Evolutionary conservation across 75 land plant species (phyloP), one percentile per base, ranked within the genome.

Genomic region (Picea sitchensis): DNA sequence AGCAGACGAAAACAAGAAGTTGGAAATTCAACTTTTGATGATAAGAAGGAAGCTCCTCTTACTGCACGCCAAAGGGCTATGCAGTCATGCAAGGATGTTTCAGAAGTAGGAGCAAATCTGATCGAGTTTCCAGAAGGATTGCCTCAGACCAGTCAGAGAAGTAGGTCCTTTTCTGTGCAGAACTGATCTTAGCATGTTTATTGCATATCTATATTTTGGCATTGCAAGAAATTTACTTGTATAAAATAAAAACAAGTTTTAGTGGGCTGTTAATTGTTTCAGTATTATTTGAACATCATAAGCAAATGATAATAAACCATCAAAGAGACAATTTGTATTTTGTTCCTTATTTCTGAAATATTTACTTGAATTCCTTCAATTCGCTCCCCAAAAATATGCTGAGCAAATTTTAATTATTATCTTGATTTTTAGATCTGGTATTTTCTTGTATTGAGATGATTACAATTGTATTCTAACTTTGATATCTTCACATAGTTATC

Each of bases 61-160:
- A 95, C 93, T 23, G 91, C 93, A 20, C 93, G 99, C 23, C 99
- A 86, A 64, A 80, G 95, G 18, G 90, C 99, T 17, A 82, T 94
- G 81, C 90, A 88, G 74, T 77, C 90, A n/a, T 81, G 86, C 75
- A 91, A 82, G 78, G 94, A 90, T 65, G 88, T 63, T 26, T 36
- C 88, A 26, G 86, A 86, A 23, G 63, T 79, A 26, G 83, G 65
- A 47, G 79, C 79, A 21, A 82, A 77, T 84, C 23, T 84, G 47
- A 83, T 96, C 26, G 95, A 95, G 77, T 96, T 92, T 77, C 95
- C 99, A 34, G 81, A 91, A 76, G 98, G 98, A 30, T 80, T 95
- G 63, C 90, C 90, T 26, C 86, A 87, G 58, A 88, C 84, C 56
- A 84, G 89, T 47, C 79, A 87, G 65, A 85, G 83, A 87, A 92